Conservation (phyloP, 768 basidiomycete species). For the Infundibulicybe gibba region DNA sequence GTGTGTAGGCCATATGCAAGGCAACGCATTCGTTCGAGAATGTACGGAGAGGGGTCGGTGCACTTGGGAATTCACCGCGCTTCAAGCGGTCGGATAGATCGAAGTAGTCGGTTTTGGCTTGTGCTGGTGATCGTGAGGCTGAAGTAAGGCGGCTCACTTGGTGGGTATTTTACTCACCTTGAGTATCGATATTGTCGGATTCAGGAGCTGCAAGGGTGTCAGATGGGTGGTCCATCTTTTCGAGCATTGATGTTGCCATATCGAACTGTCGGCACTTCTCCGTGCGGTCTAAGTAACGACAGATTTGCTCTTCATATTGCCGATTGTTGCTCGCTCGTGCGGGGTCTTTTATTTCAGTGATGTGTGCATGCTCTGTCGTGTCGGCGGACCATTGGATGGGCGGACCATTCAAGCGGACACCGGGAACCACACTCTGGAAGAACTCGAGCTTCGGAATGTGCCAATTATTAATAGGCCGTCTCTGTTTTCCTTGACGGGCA, state of each 20-base stretch:
- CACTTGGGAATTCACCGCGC: slow-evolving; percentile 1
- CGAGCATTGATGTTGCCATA: slow-evolving; percentile 14
- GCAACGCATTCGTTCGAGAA: slow-evolving; percentile 9
- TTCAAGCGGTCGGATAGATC: not conserved
- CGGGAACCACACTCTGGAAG: slow-evolving; percentile 26
- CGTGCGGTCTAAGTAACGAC: too few species aligned
- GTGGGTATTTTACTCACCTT: not conserved
- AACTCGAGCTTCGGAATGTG: slow-evolving; percentile 41
- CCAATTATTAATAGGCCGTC: slow-evolving; percentile 25
- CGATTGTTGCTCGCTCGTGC: too few species aligned
- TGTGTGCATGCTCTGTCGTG: too few species aligned
- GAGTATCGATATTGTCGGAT: not conserved
- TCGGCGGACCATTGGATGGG: too few species aligned
- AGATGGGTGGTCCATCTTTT: slow-evolving; percentile 4
- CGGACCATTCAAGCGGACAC: slow-evolving; percentile 22
- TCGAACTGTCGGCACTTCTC: too few species aligned
- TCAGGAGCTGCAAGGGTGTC: slow-evolving; percentile 2
- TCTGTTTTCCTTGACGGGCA: slow-evolving; percentile 19
- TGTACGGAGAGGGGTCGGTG: slow-evolving; percentile 8
- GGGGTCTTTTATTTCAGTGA: too few species aligned
- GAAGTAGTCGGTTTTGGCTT: not conserved
- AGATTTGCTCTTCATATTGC: too few species aligned
- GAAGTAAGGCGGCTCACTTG: not conserved
- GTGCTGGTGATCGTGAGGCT: not conserved
- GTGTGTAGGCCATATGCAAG: slow-evolving; percentile 19